Percentiles rank a stretch among this genome's conserved stretches.
phyloP scores from a whole-genome alignment of 148 eudicot species.

The Tetragonia tetragonoides region DNA sequence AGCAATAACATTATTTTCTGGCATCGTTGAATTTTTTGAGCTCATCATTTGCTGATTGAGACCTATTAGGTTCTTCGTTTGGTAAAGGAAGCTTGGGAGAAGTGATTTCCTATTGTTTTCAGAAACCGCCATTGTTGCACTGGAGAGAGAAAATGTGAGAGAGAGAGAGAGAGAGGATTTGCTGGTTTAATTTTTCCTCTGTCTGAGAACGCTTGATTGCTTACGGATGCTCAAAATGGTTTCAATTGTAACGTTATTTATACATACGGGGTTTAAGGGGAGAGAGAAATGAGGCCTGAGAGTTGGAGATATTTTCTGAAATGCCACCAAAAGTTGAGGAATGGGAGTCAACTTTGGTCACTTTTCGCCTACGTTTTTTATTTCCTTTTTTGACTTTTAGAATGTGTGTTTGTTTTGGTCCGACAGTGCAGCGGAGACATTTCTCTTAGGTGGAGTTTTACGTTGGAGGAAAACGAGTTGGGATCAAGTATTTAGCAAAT shows the following conservation, averaged over 20 bases:
- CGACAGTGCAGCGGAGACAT: too few species aligned
- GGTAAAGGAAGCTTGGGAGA: slow-evolving; percentile 45
- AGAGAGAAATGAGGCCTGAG: not conserved
- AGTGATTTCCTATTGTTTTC: slow-evolving; percentile 43
- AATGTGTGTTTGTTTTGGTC: too few species aligned
- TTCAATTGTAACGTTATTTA: not conserved
- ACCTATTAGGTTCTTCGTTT: slow-evolving; percentile 26
- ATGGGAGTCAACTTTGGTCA: not conserved
- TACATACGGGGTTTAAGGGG: not conserved
- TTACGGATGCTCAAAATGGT: not conserved
- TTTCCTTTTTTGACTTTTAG: too few species aligned
- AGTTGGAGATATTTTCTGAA: too few species aligned
- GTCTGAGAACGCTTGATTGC: not conserved
- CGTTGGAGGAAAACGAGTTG: too few species aligned
- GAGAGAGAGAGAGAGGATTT: slow-evolving; percentile 4
- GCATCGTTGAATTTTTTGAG: slow-evolving; percentile 22
- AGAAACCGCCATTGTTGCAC: slow-evolving; percentile 31
- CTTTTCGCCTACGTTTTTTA: too few species aligned
- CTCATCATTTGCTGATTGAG: slow-evolving; percentile 11
- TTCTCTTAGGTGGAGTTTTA: too few species aligned
- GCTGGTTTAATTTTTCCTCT: not conserved
- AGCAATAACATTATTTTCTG: too few species aligned
- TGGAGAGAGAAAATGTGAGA: slow-evolving; percentile 3
- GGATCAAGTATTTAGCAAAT: too few species aligned
- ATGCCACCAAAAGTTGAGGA: not conserved